Conservation (phyloP, 164 flowering plant genomes). For the Dillenia suffruticosa region DNA sequence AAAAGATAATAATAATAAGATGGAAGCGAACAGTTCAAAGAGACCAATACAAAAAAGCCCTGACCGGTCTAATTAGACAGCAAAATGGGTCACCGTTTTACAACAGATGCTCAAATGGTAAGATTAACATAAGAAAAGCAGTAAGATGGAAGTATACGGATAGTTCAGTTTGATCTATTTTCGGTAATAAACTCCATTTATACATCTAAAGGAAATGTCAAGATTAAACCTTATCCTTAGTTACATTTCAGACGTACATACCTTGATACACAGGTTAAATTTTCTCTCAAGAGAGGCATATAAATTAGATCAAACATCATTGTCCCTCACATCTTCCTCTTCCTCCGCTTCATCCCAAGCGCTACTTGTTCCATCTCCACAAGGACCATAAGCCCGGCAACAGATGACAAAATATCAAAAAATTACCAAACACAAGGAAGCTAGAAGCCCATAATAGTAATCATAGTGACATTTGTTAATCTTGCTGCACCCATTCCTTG, state of each 20-base stretch:
- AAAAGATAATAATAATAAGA: no score
- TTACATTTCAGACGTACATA: no score
- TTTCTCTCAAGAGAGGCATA: not conserved
- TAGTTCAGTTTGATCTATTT: no score
- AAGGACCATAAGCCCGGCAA: conserved; percentile 12
- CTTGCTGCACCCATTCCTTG: conserved; percentile 65
- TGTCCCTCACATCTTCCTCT: not conserved
- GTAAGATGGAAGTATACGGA: no score
- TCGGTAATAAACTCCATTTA: no score
- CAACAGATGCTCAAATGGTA: no score
- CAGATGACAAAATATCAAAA: conserved; percentile 12
- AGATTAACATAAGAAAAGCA: no score
- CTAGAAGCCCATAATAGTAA: conserved; percentile 18
- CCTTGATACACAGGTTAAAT: conserved; percentile 2
- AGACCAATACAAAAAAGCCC: no score
- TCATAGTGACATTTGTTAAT: conserved; percentile 17
- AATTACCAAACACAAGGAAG: conserved; percentile 6
- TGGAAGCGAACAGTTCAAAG: no score
- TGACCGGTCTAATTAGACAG: no score
- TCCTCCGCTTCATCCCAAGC: not conserved
- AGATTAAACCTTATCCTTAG: conserved; percentile 1
- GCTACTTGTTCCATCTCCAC: not conserved
- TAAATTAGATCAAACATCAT: not conserved
- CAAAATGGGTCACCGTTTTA: no score
- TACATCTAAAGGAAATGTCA: no score